Percentiles rank a stretch among this genome's conserved stretches.
phyloP scores from a whole-genome alignment of 2,329 filamentous ascomycete genomes.

The Monilinia aucupariae region DNA sequence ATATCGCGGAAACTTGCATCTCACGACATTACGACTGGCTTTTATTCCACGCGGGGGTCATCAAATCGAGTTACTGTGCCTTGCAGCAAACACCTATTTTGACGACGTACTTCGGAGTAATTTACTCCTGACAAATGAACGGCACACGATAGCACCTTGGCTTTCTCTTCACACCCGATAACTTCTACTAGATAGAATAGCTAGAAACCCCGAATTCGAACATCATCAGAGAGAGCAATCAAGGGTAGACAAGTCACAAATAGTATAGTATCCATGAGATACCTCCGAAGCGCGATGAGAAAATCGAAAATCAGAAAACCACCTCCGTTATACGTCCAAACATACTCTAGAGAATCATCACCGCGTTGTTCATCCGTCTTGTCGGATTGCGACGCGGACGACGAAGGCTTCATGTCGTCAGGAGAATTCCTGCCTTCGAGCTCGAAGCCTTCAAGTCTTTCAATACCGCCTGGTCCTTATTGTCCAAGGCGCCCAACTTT shows the following conservation, averaged over 20 bases:
- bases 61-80: constrained; percentile 18
- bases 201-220: constrained; percentile 4
- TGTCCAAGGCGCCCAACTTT: constrained; percentile 64
- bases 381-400: constrained; percentile 42
- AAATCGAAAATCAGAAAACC: constrained; percentile 35
- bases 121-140: constrained; percentile 26
- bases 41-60: constrained; percentile 24
- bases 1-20: constrained; percentile 30
- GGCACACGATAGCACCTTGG: constrained; percentile 25
- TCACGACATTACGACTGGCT: constrained; percentile 29
- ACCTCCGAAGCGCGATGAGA: constrained; percentile 36
- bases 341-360: constrained; percentile 30
- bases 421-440: constrained; percentile 38
- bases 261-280: constrained; percentile 51
- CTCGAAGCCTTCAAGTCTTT: constrained; percentile 44
- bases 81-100: constrained; percentile 25
- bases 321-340: constrained; percentile 31
- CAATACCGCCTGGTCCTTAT: constrained; percentile 42
- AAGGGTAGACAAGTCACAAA: constrained; percentile 42
- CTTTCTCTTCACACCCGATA: constrained; percentile 20
- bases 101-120: constrained; percentile 23
- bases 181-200: constrained; percentile 10
- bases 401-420: constrained; percentile 46
- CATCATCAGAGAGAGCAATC: constrained; percentile 9
- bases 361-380: constrained; percentile 34